Evolutionary conservation across 345 rosid species (phyloP), one percentile per base, ranked within the genome.

Genomic region (Xanthoceras sorbifolium): DNA sequence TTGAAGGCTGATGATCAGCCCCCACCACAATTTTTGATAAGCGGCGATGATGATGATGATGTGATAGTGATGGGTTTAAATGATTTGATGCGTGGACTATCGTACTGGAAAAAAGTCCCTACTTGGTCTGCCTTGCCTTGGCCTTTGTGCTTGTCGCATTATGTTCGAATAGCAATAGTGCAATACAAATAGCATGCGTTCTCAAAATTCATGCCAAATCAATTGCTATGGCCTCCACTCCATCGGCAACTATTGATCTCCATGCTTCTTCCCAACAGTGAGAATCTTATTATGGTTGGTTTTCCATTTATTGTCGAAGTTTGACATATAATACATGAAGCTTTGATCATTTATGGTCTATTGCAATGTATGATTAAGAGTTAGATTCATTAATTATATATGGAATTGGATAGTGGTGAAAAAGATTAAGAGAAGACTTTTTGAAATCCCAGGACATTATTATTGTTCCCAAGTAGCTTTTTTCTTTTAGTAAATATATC

Each of bases 81-180:
- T 84, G 78, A 82, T 84, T 76, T 32, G 74, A 50, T 79, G 81
- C 77, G 83, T 71, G 79, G 84, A 80, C 81, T 71, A 38, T n/a
- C 40, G n/a, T 22, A 50, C 63, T 0, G 18, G 52, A 46, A 12
- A 46, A 12, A 3, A 46, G 18, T 46, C 52, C 52, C 52, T 46
- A 46, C 52, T 46, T 25, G 15, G 29, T 50, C 34, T 23, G 26
- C 38, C 7, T n/a, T n/a, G 42, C 42, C 11, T 26, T n/a, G 20
- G 50, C 7, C 55, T 64, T 25, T 60, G 9, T 44, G 28, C 62
- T 61, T 73, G 60, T 73, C 60, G 20, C 28, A 38, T 38, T 38
- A 8, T 38, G 42, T 3, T 34, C 6, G 38, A n/a, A n/a, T n/a
- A n/a, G n/a, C n/a, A n/a, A n/a, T n/a, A n/a, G n/a, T n/a, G n/a